Evolutionary conservation across 1,284 basidiomycete genomes (phyloP), one percentile per base, ranked within the genome.

Genomic region (Irpex rosettiformis): DNA sequence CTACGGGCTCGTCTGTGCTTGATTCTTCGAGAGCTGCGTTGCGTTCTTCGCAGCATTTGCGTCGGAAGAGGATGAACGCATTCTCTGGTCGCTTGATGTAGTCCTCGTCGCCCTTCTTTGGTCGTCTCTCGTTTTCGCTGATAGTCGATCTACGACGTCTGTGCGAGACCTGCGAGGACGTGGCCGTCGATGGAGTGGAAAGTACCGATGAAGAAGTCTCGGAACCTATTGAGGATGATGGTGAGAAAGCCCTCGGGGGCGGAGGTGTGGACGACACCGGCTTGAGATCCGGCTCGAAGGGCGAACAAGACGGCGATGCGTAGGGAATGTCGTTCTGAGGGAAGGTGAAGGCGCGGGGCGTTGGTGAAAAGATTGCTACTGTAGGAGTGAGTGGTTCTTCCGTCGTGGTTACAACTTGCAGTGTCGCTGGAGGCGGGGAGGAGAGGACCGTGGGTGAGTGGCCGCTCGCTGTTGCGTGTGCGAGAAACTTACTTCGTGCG

Each of bases 61-160:
- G 80, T 58, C 88, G 81, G 80, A 90, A 90, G 56, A 90, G 79
- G 69, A 90, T 90, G 78, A 90, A 90, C 22, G 88, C 88, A 67
- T 90, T 90, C 74, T 90, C 88, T 3, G 88, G 88, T 28, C 88
- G 82, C 72, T 90, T 90, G 75, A 90, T 83, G 69, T 90, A 90
- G 70, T 88, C 86, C 58, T 88, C 85, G 71, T 90, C 88, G 67
- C 88, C 88, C 74, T 85, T 87, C 74, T 82, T 87, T 4, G 88
- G 88, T 62, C 88, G 78, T 62, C 84, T 85, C 66, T 88, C 86
- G 73, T 77, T 73, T 54, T 82, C 81, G 71, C 77, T 78, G 49
- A 66, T 70, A 64, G 79, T 79, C 59, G 84, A 86, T 75, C 84
- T 86, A 71, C 85, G 80, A 54, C 84, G 82, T 71, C 82, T 82